Base-by-base conservation (phyloP, 2,329 filamentous ascomycete species). In the Falciphora oryzae region DNA sequence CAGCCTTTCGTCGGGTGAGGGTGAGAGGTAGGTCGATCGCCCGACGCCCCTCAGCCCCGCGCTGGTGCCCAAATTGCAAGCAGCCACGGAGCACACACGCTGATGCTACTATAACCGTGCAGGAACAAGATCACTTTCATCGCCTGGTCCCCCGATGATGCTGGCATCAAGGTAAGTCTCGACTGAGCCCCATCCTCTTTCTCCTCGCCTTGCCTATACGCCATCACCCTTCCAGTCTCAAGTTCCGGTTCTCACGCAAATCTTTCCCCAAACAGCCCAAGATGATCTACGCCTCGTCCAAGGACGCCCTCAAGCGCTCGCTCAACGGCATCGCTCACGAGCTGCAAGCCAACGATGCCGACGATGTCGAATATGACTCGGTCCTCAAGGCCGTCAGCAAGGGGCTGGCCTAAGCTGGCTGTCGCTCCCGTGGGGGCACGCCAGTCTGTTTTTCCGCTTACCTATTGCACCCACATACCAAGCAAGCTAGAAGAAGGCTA, bases 211-310 rank as follows among this genome's bases (percentile, higher is more conserved):
- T 28, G 27, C 22, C 29, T 29, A 60, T 63, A 22, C 6, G 28
- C 29, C 58, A 69, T 29, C 44, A 18, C 53, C 44, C 38, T 18
- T 31, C 27, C 28, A 61, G 14, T 56, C 58, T 56, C 38, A 64
- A 60, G 29, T 60, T 4, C 3, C 10, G 14, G 3, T 32, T 14
- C 27, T 44, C 25, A 16, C 22, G 22, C 29, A 61, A 50, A 61
- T 62, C 32, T 32, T 57, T 69, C 60, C 27, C 35, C 25, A 44
- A 59, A 65, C 70, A 93, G 91, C 84, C 89, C 79, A 93, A 93
- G 84, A 95, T 95, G 91, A 85, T 93, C 78, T 95, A 94, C 83
- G 90, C 91, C 72, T 91, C 91, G 63, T 95, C 91, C 78, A 95
- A 94, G 83, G 90, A 93, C 73, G 89, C 90, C 66, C 85, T 95